phyloP scores from a whole-genome alignment of 495 filamentous ascomycete species.

The Penicillium pulvis region DNA sequence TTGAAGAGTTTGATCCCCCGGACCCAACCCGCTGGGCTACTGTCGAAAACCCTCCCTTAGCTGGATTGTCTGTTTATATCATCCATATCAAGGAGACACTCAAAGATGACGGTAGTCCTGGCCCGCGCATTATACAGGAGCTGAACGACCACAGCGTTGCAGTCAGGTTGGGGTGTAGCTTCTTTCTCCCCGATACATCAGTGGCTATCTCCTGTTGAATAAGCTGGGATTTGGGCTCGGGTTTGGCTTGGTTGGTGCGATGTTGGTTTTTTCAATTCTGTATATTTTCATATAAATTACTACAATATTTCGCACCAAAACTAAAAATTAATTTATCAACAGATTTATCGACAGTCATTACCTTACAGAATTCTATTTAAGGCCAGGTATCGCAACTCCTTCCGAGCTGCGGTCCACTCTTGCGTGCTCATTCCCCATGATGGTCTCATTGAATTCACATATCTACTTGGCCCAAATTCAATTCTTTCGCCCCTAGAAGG shows the following conservation, averaged over 20 bases:
- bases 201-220: conserved; percentile 43
- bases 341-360: background rate
- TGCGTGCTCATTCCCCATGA: conserved; percentile 7
- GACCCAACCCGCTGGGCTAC: conserved; percentile 26
- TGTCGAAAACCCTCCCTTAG: conserved; percentile 41
- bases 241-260: background rate
- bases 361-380: conserved; percentile 2
- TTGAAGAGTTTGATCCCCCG: conserved; percentile 17
- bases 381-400: conserved; percentile 3
- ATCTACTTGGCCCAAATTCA: conserved; percentile 6
- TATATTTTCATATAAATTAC: too few species aligned
- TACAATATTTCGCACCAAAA: background rate
- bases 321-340: background rate
- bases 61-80: conserved; percentile 65
- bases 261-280: background rate
- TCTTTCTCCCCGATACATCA: conserved; percentile 65
- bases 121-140: conserved; percentile 67
- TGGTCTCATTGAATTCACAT: conserved; percentile 6
- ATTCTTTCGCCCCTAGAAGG: conserved; percentile 4
- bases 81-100: conserved; percentile 84
- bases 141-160: conserved; percentile 61
- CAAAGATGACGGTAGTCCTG: conserved; percentile 61
- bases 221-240: background rate
- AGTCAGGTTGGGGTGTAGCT: conserved; percentile 73
- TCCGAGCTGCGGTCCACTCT: conserved; percentile 7